phyloP scores from a whole-genome alignment of 805 yeast genomes.

The Pichia nakasei region DNA sequence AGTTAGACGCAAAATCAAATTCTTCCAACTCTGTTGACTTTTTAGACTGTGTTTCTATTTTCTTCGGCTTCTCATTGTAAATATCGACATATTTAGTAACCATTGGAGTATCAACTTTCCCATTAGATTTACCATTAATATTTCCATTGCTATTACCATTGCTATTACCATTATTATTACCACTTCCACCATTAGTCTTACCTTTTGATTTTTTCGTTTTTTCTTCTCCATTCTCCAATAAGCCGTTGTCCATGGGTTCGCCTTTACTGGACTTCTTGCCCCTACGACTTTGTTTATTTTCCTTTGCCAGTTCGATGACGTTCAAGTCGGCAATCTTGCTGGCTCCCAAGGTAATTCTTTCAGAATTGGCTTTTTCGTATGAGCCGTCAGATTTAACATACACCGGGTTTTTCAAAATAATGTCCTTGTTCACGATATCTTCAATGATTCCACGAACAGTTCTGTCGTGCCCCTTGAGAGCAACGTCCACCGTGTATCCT shows the following conservation, averaged over 20 bases:
- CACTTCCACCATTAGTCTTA: constrained; percentile 2
- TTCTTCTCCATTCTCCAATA: constrained; percentile 13
- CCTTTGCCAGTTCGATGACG: constrained; percentile 45
- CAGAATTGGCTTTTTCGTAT: constrained; percentile 12
- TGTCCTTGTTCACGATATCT: constrained; percentile 15
- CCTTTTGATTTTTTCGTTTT: constrained; percentile 3
- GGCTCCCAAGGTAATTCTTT: constrained; percentile 25
- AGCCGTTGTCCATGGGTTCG: neutral
- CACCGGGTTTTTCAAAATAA: constrained; percentile 26
- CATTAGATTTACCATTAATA: neutral
- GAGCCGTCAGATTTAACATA: constrained; percentile 20
- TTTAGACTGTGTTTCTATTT: neutral
- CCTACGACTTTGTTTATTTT: constrained; percentile 12
- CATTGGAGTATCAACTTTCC: neutral
- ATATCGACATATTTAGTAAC: constrained; percentile 8
- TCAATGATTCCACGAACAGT: constrained; percentile 20
- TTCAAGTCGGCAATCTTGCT: constrained; percentile 42
- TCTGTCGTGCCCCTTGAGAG: constrained; percentile 30
- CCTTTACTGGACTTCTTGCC: constrained; percentile 2
- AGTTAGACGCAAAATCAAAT: constrained; percentile 78
- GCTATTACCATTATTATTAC: neutral
- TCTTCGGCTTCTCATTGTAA: constrained; percentile 2
- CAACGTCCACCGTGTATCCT: constrained; percentile 38
- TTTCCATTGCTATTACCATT: neutral
- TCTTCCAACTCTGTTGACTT: constrained; percentile 47